Evolutionary conservation across 805 yeast genomes (phyloP).

Genomic region (Lipomyces starkeyi): DNA sequence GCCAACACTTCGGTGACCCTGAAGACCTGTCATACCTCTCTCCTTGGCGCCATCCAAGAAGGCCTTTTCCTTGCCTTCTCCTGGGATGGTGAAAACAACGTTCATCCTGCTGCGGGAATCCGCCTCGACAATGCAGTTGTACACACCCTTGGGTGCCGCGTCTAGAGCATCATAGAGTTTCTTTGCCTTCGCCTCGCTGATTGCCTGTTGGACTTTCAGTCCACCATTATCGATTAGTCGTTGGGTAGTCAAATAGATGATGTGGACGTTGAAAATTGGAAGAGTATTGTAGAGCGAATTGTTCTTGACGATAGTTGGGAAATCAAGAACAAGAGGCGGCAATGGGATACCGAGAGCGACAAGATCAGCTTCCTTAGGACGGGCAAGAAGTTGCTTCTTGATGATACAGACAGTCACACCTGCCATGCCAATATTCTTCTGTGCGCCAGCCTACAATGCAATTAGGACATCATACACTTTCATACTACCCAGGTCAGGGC

Average conservation of each 20-base stretch:
- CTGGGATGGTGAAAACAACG: conserved; percentile 80
- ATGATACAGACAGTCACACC: conserved; percentile 92
- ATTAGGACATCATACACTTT: not conserved
- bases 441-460: conserved; percentile 79
- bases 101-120: conserved; percentile 85
- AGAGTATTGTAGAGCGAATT: conserved; percentile 95
- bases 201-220: conserved; percentile 60
- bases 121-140: conserved; percentile 67
- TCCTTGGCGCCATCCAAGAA: conserved; percentile 73
- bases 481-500: not conserved
- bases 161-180: conserved; percentile 71
- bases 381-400: conserved; percentile 74
- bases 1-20: conserved; percentile 97
- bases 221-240: conserved; percentile 75
- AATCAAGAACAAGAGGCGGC: conserved; percentile 87
- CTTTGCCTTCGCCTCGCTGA: conserved; percentile 66
- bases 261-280: conserved; percentile 89
- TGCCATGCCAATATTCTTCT: conserved; percentile 95
- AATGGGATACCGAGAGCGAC: conserved; percentile 68
- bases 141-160: conserved; percentile 62
- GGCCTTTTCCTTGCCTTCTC: conserved; percentile 63
- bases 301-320: conserved; percentile 82
- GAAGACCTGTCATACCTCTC: conserved; percentile 71
- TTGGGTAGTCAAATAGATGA: conserved; percentile 77
- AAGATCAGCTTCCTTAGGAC: conserved; percentile 65